phyloP scores from a whole-genome alignment of 768 basidiomycete genomes.

The Boletus sensibilis region DNA sequence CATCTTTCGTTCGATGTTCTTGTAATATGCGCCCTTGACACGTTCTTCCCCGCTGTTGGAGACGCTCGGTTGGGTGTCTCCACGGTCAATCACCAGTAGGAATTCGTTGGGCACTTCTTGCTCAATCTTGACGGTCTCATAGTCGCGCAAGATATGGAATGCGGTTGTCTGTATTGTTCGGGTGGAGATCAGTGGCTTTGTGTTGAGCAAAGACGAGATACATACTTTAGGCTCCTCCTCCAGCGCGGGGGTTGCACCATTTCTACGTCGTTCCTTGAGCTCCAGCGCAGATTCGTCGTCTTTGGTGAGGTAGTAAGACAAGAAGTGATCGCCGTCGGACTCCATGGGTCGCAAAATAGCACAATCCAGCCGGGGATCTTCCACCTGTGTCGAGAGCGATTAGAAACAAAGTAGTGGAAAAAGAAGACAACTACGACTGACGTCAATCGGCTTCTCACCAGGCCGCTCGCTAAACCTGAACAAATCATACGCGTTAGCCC shows the following conservation, averaged over 20 bases:
- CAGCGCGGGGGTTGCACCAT: conserved; percentile 42
- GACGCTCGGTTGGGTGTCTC: conserved; percentile 38
- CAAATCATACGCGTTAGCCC: conserved; percentile 87
- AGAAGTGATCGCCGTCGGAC: conserved; percentile 83
- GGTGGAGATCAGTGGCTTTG: not conserved
- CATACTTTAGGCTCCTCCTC: conserved; percentile 58
- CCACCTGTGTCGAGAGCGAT: conserved; percentile 42
- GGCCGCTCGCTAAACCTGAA: conserved; percentile 85
- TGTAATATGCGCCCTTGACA: conserved; percentile 79
- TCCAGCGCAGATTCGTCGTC: conserved; percentile 67
- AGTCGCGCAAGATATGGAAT: conserved; percentile 80
- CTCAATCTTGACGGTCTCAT: conserved; percentile 84
- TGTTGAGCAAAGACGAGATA: not conserved
- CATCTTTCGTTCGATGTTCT: conserved; percentile 88
- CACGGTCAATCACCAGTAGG: conserved; percentile 70
- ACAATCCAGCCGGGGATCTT: conserved; percentile 81
- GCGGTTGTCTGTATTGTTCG: conserved; percentile 50
- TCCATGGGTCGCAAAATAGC: conserved; percentile 87
- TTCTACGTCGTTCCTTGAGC: conserved; percentile 59
- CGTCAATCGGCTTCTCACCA: conserved; percentile 72
- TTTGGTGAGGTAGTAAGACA: conserved; percentile 79
- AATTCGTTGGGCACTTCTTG: conserved; percentile 86
- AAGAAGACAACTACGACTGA: conserved; percentile 33
- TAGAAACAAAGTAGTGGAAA: not conserved
- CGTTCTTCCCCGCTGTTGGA: conserved; percentile 40